Conservation (phyloP, 352 stramenopile genomes). For the Phytophthora ohioensis region DNA sequence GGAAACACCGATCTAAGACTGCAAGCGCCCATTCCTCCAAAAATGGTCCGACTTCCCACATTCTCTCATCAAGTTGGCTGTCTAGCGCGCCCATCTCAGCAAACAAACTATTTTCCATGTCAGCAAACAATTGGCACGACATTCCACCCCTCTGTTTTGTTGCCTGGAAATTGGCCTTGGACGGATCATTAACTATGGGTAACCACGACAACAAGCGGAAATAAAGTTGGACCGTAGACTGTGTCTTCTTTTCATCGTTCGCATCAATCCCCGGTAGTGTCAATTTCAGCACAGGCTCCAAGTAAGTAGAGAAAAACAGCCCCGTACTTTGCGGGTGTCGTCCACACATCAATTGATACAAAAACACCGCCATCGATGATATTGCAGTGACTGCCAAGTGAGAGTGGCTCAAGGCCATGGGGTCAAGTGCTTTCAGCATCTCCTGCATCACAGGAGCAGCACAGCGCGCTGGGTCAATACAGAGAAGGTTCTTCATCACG, state of each 20-base stretch:
- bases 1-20: constrained; percentile 70
- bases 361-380: constrained; percentile 65
- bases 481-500: constrained; percentile 72
- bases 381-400: constrained; percentile 79
- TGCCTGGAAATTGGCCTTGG: constrained; percentile 45
- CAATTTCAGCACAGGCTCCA: constrained; percentile 64
- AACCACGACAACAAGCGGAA: constrained; percentile 76
- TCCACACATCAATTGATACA: constrained; percentile 73
- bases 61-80: constrained; percentile 50
- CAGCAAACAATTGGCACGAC: constrained; percentile 47
- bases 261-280: constrained; percentile 79
- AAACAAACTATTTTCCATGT: constrained; percentile 60
- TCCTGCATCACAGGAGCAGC: constrained; percentile 63
- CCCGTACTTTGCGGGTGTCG: constrained; percentile 52
- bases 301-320: constrained; percentile 64
- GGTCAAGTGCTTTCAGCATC: constrained; percentile 76
- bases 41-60: constrained; percentile 68
- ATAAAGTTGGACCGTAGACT: constrained; percentile 71
- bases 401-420: constrained; percentile 72
- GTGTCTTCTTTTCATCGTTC: constrained; percentile 83
- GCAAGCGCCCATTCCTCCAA: constrained; percentile 75
- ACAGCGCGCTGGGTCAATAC: constrained; percentile 55
- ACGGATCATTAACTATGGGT: constrained; percentile 72
- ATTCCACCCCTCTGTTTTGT: constrained; percentile 48
- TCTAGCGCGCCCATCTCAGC: constrained; percentile 39